These are phyloP conservation scores for Venustampulla echinocandica DNA, from an alignment of 495 filamentous ascomycete genomes.

Conservation along the genomic window DNA sequence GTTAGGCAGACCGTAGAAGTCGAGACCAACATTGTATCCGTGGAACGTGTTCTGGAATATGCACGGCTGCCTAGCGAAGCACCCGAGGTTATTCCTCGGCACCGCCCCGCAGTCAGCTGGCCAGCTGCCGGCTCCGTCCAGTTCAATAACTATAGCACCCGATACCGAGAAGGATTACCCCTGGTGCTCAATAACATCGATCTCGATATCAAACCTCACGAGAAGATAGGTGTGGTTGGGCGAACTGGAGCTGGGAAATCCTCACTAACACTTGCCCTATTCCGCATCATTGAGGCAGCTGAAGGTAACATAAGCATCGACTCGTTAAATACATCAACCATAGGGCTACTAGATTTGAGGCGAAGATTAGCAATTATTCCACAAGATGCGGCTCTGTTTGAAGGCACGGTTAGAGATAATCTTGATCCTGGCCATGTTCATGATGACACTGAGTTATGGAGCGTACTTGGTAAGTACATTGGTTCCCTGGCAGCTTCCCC, in stretches of 20 bases:
- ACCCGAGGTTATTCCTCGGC: constrained; percentile 83
- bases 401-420: constrained; percentile 93
- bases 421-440: constrained; percentile 91
- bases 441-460: constrained; percentile 97
- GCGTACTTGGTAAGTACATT: constrained; percentile 69
- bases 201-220: constrained; percentile 83
- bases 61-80: constrained; percentile 89
- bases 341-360: constrained; percentile 83
- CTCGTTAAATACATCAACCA: constrained; percentile 75
- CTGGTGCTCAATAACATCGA: constrained; percentile 88
- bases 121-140: constrained; percentile 82
- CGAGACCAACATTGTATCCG: constrained; percentile 98
- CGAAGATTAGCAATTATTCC: constrained; percentile 94
- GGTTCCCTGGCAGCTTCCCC: neutral
- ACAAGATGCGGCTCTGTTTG: constrained; percentile 94
- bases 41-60: constrained; percentile 96
- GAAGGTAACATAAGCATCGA: constrained; percentile 83
- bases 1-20: constrained; percentile 98
- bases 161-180: constrained; percentile 83
- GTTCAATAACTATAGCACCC: constrained; percentile 87
- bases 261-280: constrained; percentile 85
- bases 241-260: constrained; percentile 96
- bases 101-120: constrained; percentile 84
- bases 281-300: constrained; percentile 87
- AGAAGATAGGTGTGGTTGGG: constrained; percentile 97